Base-by-base conservation (phyloP, 345 rosid species). In the Orychophragmus violaceus region DNA sequence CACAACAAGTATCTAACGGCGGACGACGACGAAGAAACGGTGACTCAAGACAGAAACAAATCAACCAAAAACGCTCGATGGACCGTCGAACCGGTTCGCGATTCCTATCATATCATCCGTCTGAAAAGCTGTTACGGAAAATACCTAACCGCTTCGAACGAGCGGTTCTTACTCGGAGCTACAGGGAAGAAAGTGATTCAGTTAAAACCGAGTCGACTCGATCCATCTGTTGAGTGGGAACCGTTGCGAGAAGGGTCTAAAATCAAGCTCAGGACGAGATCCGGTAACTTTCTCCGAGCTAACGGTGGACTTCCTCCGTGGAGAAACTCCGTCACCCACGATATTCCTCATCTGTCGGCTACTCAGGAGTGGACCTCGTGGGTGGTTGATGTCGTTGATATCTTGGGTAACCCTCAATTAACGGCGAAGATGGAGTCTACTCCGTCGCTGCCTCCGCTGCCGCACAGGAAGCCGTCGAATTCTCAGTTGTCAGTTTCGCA, bases 131-230 rank as follows among this genome's bases (percentile, higher is more conserved):
- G 83, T 65, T 78, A 84, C 59, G 88, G 88, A 1, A 87, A 76
- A 30, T 94, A 94, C 79, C 69, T 90, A 21, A 87, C 99, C 59
- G 97, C 97, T 51, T 81, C 96, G 3, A 85, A 88, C 70, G 79
- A 80, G 62, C 89, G 88, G 10, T 88, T 85, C 74, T 59, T 90
- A 11, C 83, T 87, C 0, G 96, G 99, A 22, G 81, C 85, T 79
- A 84, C 88, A 3, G 95, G 96, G 18, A 79, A 79, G 45, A 90
- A 90, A 77, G 95, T 85, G 35, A 35, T 77, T 25, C 99, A 88
- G 80, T 46, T 81, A 0, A 61, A 77, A 13, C 83, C 82, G 27
- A 59, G 66, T 22, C 79, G 83, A 35, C 82, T 74, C 8, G 95
- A 89, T 36, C 78, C 79, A 0, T 82, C 84, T 13, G 68, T 80